Evolutionary conservation across 2,329 filamentous ascomycete species (phyloP), one percentile per base, ranked within the genome.

Genomic region (Fusarium paranaense): DNA sequence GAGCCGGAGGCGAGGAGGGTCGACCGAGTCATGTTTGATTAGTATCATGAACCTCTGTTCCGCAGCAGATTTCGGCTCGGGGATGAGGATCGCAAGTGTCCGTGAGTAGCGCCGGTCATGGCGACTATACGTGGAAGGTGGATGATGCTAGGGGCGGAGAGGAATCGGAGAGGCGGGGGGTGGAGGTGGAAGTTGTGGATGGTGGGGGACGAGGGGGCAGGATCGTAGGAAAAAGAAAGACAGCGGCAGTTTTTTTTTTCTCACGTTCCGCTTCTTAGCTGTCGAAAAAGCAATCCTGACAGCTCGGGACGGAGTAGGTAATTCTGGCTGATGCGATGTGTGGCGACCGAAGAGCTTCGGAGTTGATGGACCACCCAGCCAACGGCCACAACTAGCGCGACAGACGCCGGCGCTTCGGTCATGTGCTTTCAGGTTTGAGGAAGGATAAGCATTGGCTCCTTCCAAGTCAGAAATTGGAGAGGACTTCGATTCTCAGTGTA

Each of bases 21-120:
- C 40, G 66, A 61, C 63, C 66, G 67, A 67, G 64, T 70, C 64
- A 61, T 76, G 76, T 71, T 67, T 77, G 66, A 71, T 72, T 70
- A 74, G 58, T 60, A 61, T 20, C 16, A 35, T 37, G 37, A 40
- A 37, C 54, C 22, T 57, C 32, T 37, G 35, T 37, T 38, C 35
- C 54, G 30, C 22, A 56, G 45, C n/a, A 62, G 58, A 62, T 54
- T 27, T 35, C 52, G 62, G 40, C 52, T 65, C 52, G 42, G 63
- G 56, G 56, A 60, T n/a, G 42, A 50, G 37, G 37, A 32, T 37
- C 27, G 33, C 35, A 50, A 47, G 42, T 54, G 47, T 20, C 47
- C 47, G 47, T 52, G 47, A 50, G 52, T 58, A 58, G 54, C 37
- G 52, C 18, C 37, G 22, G 68, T 57, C 60, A 61, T 50, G 50